Base-by-base conservation (phyloP, 2,329 filamentous ascomycete genomes). In the Lasiodiplodia citricola region DNA sequence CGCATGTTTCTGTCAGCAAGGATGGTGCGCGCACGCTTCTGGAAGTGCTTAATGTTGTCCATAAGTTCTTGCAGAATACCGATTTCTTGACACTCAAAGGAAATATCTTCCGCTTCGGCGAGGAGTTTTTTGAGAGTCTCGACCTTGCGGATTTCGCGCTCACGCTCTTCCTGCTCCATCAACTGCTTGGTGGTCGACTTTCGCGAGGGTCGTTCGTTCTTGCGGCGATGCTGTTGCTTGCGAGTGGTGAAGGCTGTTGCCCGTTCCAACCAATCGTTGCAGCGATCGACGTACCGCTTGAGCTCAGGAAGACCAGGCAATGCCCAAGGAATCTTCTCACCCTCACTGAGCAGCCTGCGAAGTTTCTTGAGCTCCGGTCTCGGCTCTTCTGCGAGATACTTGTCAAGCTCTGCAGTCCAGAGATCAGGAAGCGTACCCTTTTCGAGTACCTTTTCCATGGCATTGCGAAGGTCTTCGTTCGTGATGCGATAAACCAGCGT, bases 231-330 rank as follows among this genome's bases (percentile, higher is more conserved):
- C 81, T 97, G 95, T 83, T 97, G 95, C 83, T 99, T 99, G 74
- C 96, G 92, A 69, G 96, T 94, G 76, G 94, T 97, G 83, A 96
- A 99, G 77, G 92, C 94, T 75, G 93, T 96, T 72, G 96, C 96
- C 82, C 98, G 95, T 75, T 98, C 96, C 71, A 97, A 93, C 92
- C 96, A 97, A 78, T 97, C 94, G 80, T 97, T 96, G 84, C 96
- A 98, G 75, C 93, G 91, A 74, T 97, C 94, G 79, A 99, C 96
- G 82, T 97, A 99, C 73, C 91, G 88, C 81, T 90, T 92, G 74
- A 99, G 86, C 74, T 92, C 88, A 74, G 91, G 87, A 71, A 99
- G 87, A 71, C 93, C 94, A 72, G 90, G 89, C 71, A 99, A 87
- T 69, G 93, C 91, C 84, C 92, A 96, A 69, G 95, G 94, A 76